Base-by-base conservation (phyloP, 495 filamentous ascomycete genomes). In the Xylaria cubensis region DNA sequence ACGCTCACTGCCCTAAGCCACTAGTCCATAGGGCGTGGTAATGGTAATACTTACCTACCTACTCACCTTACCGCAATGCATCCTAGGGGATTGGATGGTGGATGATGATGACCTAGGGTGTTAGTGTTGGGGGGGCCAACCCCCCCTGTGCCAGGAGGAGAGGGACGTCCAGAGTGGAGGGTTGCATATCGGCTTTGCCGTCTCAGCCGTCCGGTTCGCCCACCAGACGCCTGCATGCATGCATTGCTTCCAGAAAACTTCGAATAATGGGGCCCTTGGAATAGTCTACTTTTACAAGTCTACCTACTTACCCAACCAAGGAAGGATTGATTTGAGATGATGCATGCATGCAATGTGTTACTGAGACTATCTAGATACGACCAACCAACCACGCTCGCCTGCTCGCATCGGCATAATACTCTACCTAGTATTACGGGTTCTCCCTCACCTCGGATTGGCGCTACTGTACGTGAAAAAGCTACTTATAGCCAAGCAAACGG, bases 131-230 rank as follows among this genome's bases (percentile, higher is more conserved):
- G 50, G 50, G 65, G 50, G 51, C n/a, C 26, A 1, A 29, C n/a
- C 32, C 32, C 32, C 46, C 65, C 36, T 55, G 61, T 55, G 59
- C 61, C 61, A 64, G 64, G 69, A 51, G 24, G 36, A 24, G 39
- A 39, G 55, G 4, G 34, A 32, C 51, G 53, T 46, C 39, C 1
- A 48, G 24, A 61, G 67, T 70, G 68, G 68, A 70, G 68, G 68
- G 58, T 71, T 65, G n/a, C 62, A 72, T 61, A 44, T 72, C 70
- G 70, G 70, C 70, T 72, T 66, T 67, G 70, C 70, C 70, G 70
- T 72, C 70, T 66, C 70, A 72, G 63, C 70, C 70, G 70, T 66
- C 70, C 39, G 61, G 61, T 59, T 71, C 62, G 21, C 36, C 15
- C n/a, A 26, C 32, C 4, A 65, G 19, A 46, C 13, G n/a, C 29